Base-by-base conservation (phyloP, 2,329 filamentous ascomycete genomes). In the Colletotrichum tamarilloi region DNA sequence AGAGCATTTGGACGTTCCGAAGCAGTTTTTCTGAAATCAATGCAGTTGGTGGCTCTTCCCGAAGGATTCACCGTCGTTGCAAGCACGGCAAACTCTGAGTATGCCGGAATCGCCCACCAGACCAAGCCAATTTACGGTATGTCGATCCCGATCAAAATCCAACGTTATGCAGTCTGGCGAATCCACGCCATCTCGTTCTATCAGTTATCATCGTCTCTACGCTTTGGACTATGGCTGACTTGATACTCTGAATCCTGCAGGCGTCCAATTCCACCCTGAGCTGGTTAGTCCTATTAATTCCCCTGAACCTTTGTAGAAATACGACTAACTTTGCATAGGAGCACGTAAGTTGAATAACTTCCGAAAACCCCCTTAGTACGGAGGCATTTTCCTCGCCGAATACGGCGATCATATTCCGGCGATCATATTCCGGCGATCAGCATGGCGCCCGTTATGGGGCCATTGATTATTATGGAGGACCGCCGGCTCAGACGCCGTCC, bases 231-330 rank as follows among this genome's bases (percentile, higher is more conserved):
- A 5, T 16, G 14, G 5, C 35, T 42, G 14, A 42, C 14, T 16
- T 5, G 1, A 6, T 42, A 42, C 38, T 7, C 38, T 42, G 14
- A 42, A 42, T 42, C 22, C 6, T 32, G 1, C 62, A 82, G 84
- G 93, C 67, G 90, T 98, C 59, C 95, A 98, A 80, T 96, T 98
- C 82, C 95, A 98, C 82, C 95, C 95, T 1, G 95, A 98, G 81
- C 89, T 98, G 1, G 38, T 42, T 3, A 6, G 38, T 3, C 38
- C 38, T 0, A 42, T 5, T 7, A 0, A 16, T 42, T 42, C 14
- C 16, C 38, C 35, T 38, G 38, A 5, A 16, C 5, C 14, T 42
- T 5, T 19, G 12, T 42, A 19, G 14, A 2, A 6, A 42, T 19
- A 6, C 6, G 38, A 42, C 38, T 42, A 42, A 42, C 14, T 16